Conservation (phyloP, 179 eudicot species). For the Heliamphora pulchella region DNA sequence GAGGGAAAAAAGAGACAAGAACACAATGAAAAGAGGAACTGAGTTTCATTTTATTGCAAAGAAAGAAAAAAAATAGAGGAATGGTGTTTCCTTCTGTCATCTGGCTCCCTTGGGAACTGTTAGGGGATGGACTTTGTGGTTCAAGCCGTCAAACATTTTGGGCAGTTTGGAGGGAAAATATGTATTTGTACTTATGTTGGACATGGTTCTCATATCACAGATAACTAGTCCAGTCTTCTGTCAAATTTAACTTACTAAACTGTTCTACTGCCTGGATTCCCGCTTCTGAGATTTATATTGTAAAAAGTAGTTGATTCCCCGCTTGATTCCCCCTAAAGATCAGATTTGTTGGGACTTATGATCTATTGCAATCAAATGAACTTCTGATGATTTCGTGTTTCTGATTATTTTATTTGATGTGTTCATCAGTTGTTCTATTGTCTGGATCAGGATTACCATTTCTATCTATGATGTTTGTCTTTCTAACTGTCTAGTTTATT, state of each 20-base stretch:
- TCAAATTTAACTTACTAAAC: not conserved
- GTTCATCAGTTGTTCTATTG: not conserved
- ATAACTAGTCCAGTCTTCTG: not conserved
- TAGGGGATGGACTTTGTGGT: not conserved
- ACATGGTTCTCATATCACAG: not conserved
- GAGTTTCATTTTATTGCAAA: not conserved
- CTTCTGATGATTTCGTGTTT: not conserved
- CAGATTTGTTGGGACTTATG: not conserved
- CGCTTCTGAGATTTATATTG: too few relatives aligned
- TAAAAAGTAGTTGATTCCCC: not conserved
- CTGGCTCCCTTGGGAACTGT: not conserved
- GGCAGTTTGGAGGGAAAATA: not conserved
- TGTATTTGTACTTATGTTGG: not conserved
- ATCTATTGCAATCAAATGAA: not conserved
- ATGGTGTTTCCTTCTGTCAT: not conserved
- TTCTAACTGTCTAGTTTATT: not conserved
- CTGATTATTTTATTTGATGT: not conserved
- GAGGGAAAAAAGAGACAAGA: not conserved
- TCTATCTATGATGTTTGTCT: not conserved
- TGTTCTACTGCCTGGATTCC: not conserved
- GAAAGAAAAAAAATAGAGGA: too few relatives aligned
- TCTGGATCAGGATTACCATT: not conserved
- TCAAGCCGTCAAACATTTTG: not conserved
- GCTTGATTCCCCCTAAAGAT: not conserved
- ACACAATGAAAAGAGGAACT: not conserved